Evolutionary conservation across 2,329 filamentous ascomycete genomes (phyloP), one percentile per base, ranked within the genome.

Genomic region (Penicillium vulpinum): DNA sequence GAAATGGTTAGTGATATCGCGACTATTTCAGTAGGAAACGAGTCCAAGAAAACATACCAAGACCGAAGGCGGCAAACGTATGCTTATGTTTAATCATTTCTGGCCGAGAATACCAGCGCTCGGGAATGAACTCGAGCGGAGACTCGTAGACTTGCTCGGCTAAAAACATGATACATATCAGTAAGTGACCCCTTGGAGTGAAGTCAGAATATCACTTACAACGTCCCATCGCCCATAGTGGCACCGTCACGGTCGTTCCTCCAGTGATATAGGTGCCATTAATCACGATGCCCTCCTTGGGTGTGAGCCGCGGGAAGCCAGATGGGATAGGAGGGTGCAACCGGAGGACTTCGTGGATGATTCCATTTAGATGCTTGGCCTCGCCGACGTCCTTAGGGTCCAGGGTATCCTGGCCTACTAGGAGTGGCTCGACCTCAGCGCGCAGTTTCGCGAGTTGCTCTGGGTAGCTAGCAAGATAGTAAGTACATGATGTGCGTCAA

Each of bases 291-390:
- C 77, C 78, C 10, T 70, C 71, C 5, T 65, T 51, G 2, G 78
- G 77, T 0, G 72, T 70, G 1, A 75, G 67, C 9, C 77, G 67
- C n/a, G 73, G 73, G 3, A 80, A 62, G 5, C 65, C 67, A 40
- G 75, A 66, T 0, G 78, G 77, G 0, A 76, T 72, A 0, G 78
- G 73, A 5, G 77, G 77, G 59, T 79, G 75, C 16, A 73, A 65
- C 5, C 78, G 70, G 4, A 79, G 62, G 0, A 75, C 69, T 60
- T 81, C 78, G 51, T 77, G 73, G 60, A 80, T 77, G 16, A 78
- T 70, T 15, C 76, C 77, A 51, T 76, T 72, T 4, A 80, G 68
- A 60, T 78, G 61, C 22, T 50, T 38, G 36, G 40, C 40, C 7
- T 43, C 40, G 3, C 40, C 40, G 15, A 43, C 40, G 51, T 61